phyloP scores from a whole-genome alignment of 768 basidiomycete species.

The Hygrocybe punicea region DNA sequence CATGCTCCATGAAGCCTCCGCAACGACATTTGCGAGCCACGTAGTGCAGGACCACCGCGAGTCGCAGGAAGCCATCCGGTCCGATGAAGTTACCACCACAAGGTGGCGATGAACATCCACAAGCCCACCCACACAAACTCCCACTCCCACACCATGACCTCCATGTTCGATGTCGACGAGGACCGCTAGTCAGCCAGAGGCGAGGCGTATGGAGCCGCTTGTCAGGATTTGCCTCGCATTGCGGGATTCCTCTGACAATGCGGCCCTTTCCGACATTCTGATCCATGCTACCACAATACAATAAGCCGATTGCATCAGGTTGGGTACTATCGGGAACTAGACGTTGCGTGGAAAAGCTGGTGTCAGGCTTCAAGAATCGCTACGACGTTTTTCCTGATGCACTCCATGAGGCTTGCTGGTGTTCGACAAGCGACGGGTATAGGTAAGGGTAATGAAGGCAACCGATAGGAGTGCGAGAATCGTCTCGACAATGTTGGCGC shows the following conservation, averaged over 20 bases:
- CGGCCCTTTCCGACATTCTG: background rate
- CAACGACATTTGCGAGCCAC: background rate
- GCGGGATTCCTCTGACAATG: background rate
- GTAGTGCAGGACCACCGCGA: background rate
- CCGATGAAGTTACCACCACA: background rate
- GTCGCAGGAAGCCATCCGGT: background rate
- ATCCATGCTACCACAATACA: background rate
- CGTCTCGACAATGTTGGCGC: background rate
- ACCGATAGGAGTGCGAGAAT: background rate
- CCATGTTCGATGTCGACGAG: background rate
- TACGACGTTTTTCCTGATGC: background rate
- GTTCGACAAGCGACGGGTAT: background rate
- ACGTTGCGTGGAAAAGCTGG: background rate
- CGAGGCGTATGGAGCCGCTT: background rate
- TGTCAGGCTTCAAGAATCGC: background rate
- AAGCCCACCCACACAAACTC: background rate
- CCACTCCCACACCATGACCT: background rate
- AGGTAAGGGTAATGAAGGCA: background rate
- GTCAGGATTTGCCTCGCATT: background rate
- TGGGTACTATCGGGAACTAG: background rate
- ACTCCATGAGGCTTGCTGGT: background rate
- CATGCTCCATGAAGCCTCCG: background rate
- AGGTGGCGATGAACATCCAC: background rate
- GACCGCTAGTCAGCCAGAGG: background rate
- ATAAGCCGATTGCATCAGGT: background rate